Evolutionary conservation across 176 grass and related monocot species (phyloP).

Genomic region (Eremochloa ophiuroides): DNA sequence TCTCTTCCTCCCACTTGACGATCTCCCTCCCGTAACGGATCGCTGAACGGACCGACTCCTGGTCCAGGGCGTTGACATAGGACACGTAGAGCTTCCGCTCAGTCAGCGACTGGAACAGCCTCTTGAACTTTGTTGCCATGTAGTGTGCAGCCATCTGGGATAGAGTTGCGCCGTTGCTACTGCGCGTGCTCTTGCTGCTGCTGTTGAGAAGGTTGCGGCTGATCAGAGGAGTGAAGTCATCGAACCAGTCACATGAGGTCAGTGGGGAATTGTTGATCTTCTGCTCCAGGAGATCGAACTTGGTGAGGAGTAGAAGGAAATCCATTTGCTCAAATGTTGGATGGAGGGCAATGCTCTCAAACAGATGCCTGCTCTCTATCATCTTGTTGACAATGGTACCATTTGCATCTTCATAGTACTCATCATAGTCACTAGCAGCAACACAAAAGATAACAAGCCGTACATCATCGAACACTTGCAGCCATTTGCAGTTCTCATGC

Average conservation of each 20-base stretch:
- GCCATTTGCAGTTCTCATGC: conserved; percentile 72
- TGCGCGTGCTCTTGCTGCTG: conserved; percentile 5
- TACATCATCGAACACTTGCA: conserved; percentile 86
- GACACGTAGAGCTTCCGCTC: conserved; percentile 66
- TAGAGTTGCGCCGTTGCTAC: conserved; percentile 36
- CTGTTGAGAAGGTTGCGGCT: conserved; percentile 31
- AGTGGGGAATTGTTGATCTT: conserved; percentile 69
- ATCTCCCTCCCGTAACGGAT: conserved; percentile 68
- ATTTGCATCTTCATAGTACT: conserved; percentile 55
- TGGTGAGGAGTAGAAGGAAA: conserved; percentile 79
- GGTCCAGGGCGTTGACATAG: conserved; percentile 58
- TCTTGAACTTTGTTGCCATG: conserved; percentile 77
- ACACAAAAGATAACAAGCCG: conserved; percentile 80
- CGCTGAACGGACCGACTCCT: conserved; percentile 45
- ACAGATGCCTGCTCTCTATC: conserved; percentile 73
- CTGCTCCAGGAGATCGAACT: conserved; percentile 81
- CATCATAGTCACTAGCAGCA: conserved; percentile 66
- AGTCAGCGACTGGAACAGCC: conserved; percentile 55
- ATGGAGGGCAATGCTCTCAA: conserved; percentile 58
- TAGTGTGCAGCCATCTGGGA: conserved; percentile 72
- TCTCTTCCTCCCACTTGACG: conserved; percentile 88
- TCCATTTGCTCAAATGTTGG: conserved; percentile 56
- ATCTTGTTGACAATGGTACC: conserved; percentile 65
- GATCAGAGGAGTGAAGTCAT: conserved; percentile 62
- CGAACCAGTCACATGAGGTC: conserved; percentile 73